These are phyloP conservation scores for Erodium trifolium DNA, from an alignment of 441 rosid species.

Conservation along the genomic window DNA sequence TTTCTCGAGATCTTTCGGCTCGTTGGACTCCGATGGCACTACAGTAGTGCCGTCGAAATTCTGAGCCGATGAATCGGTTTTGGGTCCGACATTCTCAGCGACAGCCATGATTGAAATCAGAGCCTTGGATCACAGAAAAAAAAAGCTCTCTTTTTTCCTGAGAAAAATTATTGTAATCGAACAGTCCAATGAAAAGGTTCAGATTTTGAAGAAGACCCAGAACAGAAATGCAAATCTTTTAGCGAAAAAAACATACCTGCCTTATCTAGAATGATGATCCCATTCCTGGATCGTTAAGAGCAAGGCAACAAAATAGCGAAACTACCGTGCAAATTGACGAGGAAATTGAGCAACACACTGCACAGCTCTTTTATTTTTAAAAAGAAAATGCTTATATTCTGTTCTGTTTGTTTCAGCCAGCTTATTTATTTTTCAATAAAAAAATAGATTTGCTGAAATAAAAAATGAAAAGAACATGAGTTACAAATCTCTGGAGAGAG, in stretches of 20 bases:
- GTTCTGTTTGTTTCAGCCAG: not conserved
- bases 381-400: not conserved
- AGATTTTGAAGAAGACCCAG: constrained; percentile 1
- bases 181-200: not conserved
- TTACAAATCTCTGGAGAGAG: not conserved
- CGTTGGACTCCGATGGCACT: constrained; percentile 25
- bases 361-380: not conserved
- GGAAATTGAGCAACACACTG: not conserved
- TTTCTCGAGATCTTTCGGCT: constrained; percentile 35
- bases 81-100: constrained; percentile 74
- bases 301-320: constrained; percentile 7
- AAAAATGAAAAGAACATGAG: not conserved
- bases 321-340: not conserved
- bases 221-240: not conserved
- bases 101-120: constrained; percentile 52
- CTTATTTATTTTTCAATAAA: not conserved
- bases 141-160: not conserved
- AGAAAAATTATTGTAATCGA: not conserved
- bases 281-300: not conserved
- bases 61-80: constrained; percentile 38
- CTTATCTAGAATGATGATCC: constrained; percentile 3
- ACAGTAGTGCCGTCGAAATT: constrained; percentile 7
- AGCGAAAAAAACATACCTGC: constrained; percentile 4
- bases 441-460: too few relatives aligned
- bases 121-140: not conserved